Evolutionary conservation across 2,329 filamentous ascomycete genomes (phyloP), one percentile per base, ranked within the genome.

Genomic region (Exophiala lecanii-corni): DNA sequence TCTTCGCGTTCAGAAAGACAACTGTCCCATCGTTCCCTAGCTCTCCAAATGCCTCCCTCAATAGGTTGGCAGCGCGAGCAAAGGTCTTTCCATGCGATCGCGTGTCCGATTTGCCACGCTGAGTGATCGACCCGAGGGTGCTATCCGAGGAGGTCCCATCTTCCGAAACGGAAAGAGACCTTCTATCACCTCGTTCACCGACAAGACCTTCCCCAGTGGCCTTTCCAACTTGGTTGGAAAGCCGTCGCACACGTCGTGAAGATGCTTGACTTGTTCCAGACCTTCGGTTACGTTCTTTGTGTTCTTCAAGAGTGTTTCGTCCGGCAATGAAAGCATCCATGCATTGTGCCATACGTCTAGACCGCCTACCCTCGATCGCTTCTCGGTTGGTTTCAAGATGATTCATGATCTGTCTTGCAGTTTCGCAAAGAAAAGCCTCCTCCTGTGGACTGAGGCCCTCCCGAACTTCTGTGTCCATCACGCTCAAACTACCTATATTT

Each of bases 1-100:
- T 10, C 40, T 43, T 41, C 9, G 13, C 25, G 40, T 43, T 28
- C 13, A 71, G 45, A 41, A 70, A 69, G 2, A 67, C 56, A 9
- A 74, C 69, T 2, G 71, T 72, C n/a, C 73, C 71, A 3, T 71
- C 67, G 6, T 61, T 60, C 15, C 57, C 60, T 4, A 73, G 37
- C 16, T 42, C 33, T 28, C 67, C 66, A 7, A 76, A 58, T n/a
- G 71, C 69, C 43, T 74, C 65, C 1, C 67, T 64, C 3, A 76
- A 59, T 0, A 76, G 50, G 20, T 69, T 65, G 0, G 72, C 70
- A 1, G 74, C 74, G 16, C 72, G 63, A 9, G 61, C 58, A 41
- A 75, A 74, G 2, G 68, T 68, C 47, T 67, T 64, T 1, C 61
- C 54, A 45, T 67, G 65, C 2, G 63, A 63, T 43, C 58, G 62